Evolutionary conservation across 2,329 filamentous ascomycete genomes (phyloP).

Genomic region (Xylaria sp.): DNA sequence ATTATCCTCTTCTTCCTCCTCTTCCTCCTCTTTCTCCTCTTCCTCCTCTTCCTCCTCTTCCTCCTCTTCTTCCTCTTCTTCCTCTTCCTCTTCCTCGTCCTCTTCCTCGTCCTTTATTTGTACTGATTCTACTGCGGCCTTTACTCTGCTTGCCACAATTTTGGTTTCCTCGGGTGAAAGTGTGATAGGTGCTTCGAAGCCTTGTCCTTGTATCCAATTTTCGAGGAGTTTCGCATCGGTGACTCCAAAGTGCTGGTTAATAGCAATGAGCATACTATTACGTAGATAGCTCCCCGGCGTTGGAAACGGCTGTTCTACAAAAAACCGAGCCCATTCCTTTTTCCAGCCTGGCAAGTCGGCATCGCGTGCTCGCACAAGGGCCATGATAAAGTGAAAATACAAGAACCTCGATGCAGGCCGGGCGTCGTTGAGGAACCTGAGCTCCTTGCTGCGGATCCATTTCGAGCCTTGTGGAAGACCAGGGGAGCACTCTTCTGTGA

Average conservation of each 20-base stretch:
- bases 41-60: background rate
- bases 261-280: background rate
- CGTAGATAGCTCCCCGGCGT: conserved; percentile 1
- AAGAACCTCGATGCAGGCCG: background rate
- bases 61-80: too few relatives aligned
- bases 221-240: background rate
- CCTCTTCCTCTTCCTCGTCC: background rate
- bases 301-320: background rate
- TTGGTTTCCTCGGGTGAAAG: background rate
- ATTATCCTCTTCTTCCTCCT: background rate
- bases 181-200: background rate
- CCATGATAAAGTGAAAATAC: conserved; percentile 7
- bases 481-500: too few relatives aligned
- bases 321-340: background rate
- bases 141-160: background rate
- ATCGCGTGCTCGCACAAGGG: background rate
- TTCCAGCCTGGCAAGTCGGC: background rate
- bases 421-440: background rate
- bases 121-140: background rate
- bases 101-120: background rate
- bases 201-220: background rate
- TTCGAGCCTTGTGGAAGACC: too few relatives aligned
- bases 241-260: background rate
- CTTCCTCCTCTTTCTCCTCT: background rate
- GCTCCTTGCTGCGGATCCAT: too few relatives aligned